These are phyloP conservation scores for Penicillium lagena DNA, from an alignment of 495 filamentous ascomycete species.

Conservation along the genomic window DNA sequence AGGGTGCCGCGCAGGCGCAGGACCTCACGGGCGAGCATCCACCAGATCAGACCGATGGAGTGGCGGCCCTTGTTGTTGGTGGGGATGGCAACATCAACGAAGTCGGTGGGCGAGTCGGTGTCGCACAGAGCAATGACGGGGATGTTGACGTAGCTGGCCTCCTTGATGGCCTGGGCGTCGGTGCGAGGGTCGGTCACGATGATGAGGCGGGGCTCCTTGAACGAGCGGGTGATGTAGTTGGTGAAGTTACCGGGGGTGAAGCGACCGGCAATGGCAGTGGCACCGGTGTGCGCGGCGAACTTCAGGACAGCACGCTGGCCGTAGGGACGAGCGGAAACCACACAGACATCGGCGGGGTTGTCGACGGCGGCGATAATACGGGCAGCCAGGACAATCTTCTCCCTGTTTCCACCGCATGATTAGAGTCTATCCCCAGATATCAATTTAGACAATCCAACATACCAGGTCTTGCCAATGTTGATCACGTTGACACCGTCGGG, in stretches of 20 bases:
- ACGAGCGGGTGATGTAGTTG: conserved; percentile 99
- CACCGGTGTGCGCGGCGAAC: conserved; percentile 96
- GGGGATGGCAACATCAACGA: conserved; percentile 98
- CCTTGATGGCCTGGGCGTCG: conserved; percentile 99
- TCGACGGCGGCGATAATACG: conserved; percentile 98
- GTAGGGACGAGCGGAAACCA: conserved; percentile 98
- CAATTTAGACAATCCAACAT: conserved; percentile 26
- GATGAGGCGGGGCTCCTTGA: conserved; percentile 99
- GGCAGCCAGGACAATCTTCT: conserved; percentile 97
- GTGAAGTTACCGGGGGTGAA: conserved; percentile 99
- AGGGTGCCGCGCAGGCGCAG: conserved; percentile 96
- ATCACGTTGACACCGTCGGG: conserved; percentile 96
- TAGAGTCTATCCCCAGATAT: conserved; percentile 14
- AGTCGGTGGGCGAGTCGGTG: conserved; percentile 98
- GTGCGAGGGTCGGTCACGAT: conserved; percentile 99
- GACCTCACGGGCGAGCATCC: conserved; percentile 98
- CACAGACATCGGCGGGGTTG: conserved; percentile 98
- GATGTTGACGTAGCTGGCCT: conserved; percentile 99
- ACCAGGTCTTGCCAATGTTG: conserved; percentile 99
- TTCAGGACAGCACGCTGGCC: conserved; percentile 99
- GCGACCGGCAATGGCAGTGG: conserved; percentile 95
- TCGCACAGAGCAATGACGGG: conserved; percentile 98
- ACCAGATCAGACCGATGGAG: conserved; percentile 97
- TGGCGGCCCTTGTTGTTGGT: conserved; percentile 99
- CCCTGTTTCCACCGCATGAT: conserved; percentile 54